These are phyloP conservation scores for Pythium aphanidermatum DNA, from an alignment of 352 stramenopile genomes.

Conservation along the genomic window DNA sequence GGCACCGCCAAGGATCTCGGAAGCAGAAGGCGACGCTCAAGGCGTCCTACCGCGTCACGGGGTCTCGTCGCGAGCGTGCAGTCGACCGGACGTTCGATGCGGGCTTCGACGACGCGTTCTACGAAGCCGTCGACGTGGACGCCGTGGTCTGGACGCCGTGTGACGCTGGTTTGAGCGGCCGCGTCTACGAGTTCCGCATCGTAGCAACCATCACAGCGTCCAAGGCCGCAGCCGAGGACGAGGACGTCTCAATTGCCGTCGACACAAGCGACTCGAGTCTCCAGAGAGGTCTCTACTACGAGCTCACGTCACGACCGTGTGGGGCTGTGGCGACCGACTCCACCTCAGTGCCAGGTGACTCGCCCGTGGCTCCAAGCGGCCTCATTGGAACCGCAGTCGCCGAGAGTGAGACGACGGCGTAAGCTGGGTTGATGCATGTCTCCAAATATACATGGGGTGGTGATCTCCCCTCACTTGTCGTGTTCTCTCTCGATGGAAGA, in stretches of 20 bases:
- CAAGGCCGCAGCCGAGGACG: constrained; percentile 9
- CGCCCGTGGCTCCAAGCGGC: too few species aligned
- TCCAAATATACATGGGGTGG: too few species aligned
- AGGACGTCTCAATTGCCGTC: constrained; percentile 26
- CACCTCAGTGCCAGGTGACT: too few species aligned
- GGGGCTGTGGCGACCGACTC: background rate
- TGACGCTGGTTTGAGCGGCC: background rate
- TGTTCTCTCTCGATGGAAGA: too few species aligned
- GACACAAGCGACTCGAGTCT: constrained; percentile 24
- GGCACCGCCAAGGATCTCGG: too few species aligned
- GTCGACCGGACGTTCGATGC: constrained; percentile 9
- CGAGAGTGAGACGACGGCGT: too few species aligned
- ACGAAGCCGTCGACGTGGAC: constrained; percentile 21
- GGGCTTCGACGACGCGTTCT: constrained; percentile 21
- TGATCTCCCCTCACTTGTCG: too few species aligned
- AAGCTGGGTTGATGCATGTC: too few species aligned
- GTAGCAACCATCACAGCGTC: constrained; percentile 15
- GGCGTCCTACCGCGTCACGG: constrained; percentile 18
- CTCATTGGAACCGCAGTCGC: too few species aligned
- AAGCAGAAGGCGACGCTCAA: constrained; percentile 9
- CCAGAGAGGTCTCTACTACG: constrained; percentile 23
- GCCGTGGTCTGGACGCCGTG: constrained; percentile 24
- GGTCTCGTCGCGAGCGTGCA: background rate
- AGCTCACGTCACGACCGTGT: constrained; percentile 21
- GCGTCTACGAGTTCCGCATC: constrained; percentile 25